Conservation (phyloP, 2,329 filamentous ascomycete species). For the Pseudogymnoascus sp. region DNA sequence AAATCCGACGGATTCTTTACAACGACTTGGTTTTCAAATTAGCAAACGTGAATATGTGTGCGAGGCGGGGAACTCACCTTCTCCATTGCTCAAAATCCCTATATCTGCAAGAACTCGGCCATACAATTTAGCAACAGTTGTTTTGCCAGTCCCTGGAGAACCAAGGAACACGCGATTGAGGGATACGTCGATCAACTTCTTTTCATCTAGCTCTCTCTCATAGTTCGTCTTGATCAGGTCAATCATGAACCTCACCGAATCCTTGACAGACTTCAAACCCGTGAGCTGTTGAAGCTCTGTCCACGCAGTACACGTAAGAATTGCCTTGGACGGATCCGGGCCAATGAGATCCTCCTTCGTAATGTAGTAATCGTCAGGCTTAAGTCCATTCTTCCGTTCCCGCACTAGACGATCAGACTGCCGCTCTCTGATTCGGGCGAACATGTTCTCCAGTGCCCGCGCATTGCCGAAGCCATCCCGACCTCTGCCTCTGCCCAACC, state of each 20-base stretch:
- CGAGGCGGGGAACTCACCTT: slow-evolving; percentile 45
- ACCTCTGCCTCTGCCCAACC: slow-evolving; percentile 55
- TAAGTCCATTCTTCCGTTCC: slow-evolving; percentile 34
- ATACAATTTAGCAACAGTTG: slow-evolving; percentile 66
- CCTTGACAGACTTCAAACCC: slow-evolving; percentile 56
- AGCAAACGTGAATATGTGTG: no score
- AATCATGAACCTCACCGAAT: slow-evolving; percentile 50
- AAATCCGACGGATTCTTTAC: slow-evolving; percentile 70
- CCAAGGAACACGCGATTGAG: slow-evolving; percentile 66
- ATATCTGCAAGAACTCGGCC: slow-evolving; percentile 60
- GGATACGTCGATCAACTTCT: slow-evolving; percentile 49
- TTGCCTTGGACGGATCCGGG: slow-evolving; percentile 50
- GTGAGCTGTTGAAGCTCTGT: slow-evolving; percentile 47
- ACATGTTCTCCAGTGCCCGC: slow-evolving; percentile 55
- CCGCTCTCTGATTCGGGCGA: slow-evolving; percentile 46
- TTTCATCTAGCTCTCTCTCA: slow-evolving; percentile 53
- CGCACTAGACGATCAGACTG: slow-evolving; percentile 49
- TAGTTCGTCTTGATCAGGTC: slow-evolving; percentile 59
- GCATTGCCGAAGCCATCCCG: slow-evolving; percentile 67
- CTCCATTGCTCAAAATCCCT: slow-evolving; percentile 58
- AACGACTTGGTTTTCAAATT: slow-evolving; percentile 43
- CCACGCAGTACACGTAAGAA: slow-evolving; percentile 50
- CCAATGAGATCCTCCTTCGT: slow-evolving; percentile 65
- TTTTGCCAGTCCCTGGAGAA: slow-evolving; percentile 68
- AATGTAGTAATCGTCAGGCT: slow-evolving; percentile 51